These are phyloP conservation scores for Solanum neorickii DNA, from an alignment of 257 asterid species.

Conservation along the genomic window DNA sequence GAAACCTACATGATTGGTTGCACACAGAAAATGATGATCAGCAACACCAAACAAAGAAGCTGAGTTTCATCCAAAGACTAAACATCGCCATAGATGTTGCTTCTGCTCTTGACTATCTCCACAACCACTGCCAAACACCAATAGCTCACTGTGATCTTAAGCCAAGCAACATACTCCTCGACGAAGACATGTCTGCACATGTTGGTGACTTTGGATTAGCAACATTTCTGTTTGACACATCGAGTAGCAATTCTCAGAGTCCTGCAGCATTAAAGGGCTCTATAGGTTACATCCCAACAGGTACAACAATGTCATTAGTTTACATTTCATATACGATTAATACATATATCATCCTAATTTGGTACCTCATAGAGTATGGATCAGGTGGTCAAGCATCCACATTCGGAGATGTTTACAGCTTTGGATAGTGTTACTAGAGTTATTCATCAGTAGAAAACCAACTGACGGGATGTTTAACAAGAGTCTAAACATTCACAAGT, in stretches of 20 bases:
- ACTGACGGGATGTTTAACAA: conserved; percentile 7
- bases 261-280: conserved; percentile 22
- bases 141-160: conserved; percentile 34
- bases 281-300: conserved; percentile 33
- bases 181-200: conserved; percentile 17
- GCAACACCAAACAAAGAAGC: not conserved
- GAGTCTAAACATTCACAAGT: conserved; percentile 2
- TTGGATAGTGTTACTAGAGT: conserved; percentile 17
- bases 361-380: conserved; percentile 21
- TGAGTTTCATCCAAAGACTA: conserved; percentile 8
- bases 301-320: not conserved
- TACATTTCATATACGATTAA: not conserved
- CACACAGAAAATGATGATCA: not conserved
- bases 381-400: conserved; percentile 11
- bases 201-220: conserved; percentile 38
- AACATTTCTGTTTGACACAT: conserved; percentile 8
- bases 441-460: conserved; percentile 19
- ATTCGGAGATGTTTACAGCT: conserved; percentile 26
- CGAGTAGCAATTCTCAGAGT: not conserved
- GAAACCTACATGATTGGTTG: conserved; percentile 24
- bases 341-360: not conserved
- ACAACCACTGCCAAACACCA: conserved; percentile 7
- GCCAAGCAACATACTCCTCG: conserved; percentile 31
- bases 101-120: conserved; percentile 25
- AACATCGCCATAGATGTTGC: conserved; percentile 25